Evolutionary conservation across 1,284 basidiomycete genomes (phyloP), one percentile per base, ranked within the genome.

Genomic region (Fereydounia khargensis): DNA sequence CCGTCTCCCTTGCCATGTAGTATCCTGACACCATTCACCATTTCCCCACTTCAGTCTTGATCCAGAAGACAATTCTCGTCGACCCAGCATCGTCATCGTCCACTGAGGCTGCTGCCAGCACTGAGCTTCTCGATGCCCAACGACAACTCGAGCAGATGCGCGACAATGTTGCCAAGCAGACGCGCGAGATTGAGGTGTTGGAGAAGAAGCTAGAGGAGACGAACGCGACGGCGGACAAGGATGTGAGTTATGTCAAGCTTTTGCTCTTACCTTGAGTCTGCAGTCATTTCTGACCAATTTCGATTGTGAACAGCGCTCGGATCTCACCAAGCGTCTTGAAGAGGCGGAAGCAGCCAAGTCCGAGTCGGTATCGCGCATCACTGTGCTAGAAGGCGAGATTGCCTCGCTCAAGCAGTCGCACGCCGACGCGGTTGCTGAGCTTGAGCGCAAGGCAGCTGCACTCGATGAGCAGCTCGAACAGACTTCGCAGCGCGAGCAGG

Each of bases 41-140:
- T n/a, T n/a, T n/a, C n/a, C n/a, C n/a, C n/a, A n/a, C n/a, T n/a
- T n/a, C 45, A n/a, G 52, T 53, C 3, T 47, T 48, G 9, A 60
- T 73, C 14, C 50, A 65, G 16, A 68, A 65, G 38, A 57, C 62
- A 3, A 72, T 74, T 31, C 56, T 68, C 1, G 51, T 71, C 19
- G 69, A 68, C 14, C 73, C 73, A 1, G 35, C 36, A 3, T 54
- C 61, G 13, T 45, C 60, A 13, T 63, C 67, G 2, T 45, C 61
- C 0, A 28, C 23, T 0, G 49, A 52, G 17, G 45, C 60, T 9
- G 53, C 65, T 3, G 35, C 46, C 8, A 54, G 54, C n/a, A 49
- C 69, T 0, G 72, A 74, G 37, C 44, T 72, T 14, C 55, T 68
- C 5, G 72, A 74, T 39, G 72, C 72, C 0, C 65, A 66, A 22